Percentiles rank a stretch among this genome's conserved stretches.
Conservation (phyloP, 1,284 basidiomycete genomes). For the Meira miltonrushii region DNA sequence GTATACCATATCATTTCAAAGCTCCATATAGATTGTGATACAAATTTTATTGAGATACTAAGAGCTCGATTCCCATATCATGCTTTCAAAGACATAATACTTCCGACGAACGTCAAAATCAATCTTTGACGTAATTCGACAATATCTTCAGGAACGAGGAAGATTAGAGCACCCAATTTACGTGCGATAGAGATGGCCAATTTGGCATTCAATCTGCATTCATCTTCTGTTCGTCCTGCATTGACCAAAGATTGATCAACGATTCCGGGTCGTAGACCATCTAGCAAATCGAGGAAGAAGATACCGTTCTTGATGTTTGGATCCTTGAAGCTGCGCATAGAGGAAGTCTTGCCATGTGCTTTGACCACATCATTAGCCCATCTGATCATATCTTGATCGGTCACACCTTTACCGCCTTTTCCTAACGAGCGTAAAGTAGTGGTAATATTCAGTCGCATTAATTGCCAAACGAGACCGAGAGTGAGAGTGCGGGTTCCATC, state of each 20-base stretch:
- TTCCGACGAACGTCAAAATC: conserved; percentile 61
- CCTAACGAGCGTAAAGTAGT: conserved; percentile 78
- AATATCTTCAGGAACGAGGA: conserved; percentile 84
- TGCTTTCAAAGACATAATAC: conserved; percentile 17
- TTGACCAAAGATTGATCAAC: conserved; percentile 84
- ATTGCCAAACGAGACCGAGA: conserved; percentile 92
- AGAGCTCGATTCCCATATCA: background rate
- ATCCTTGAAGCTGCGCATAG: conserved; percentile 90
- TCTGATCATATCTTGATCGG: conserved; percentile 85
- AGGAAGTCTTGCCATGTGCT: conserved; percentile 62
- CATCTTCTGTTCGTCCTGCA: conserved; percentile 69
- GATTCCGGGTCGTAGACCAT: conserved; percentile 84
- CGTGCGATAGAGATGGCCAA: conserved; percentile 94
- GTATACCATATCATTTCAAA: no score
- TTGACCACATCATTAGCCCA: conserved; percentile 92
- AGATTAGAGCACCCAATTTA: conserved; percentile 94
- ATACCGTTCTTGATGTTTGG: conserved; percentile 79
- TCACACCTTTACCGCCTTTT: conserved; percentile 70
- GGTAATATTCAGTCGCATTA: conserved; percentile 89
- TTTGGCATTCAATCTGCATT: conserved; percentile 77
- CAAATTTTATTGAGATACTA: background rate
- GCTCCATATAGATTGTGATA: no score
- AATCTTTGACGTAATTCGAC: conserved; percentile 50
- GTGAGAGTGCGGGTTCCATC: conserved; percentile 86
- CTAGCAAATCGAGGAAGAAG: conserved; percentile 90